Base-by-base conservation (phyloP, 805 yeast genomes). In the Saccharomycopsis sp. region DNA sequence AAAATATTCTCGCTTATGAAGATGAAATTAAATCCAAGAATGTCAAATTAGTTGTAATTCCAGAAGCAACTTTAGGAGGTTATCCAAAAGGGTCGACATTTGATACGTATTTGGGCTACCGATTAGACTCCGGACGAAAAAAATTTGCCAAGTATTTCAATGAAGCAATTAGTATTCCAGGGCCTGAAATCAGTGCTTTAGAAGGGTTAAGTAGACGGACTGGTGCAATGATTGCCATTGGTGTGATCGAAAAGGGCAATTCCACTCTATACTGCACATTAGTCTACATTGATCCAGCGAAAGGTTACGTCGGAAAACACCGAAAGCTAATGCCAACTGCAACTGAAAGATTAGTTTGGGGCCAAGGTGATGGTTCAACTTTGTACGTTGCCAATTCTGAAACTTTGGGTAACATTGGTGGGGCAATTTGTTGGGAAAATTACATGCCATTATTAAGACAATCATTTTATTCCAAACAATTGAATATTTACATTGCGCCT, bases 351-450 rank as follows among this genome's bases (percentile, higher is more conserved):
- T 55, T 68, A 35, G 56, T 69, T 9, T 70, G 74, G 73, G 72
- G 71, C 1, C 63, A 62, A 40, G 74, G 74, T 29, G 74, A 69
- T 44, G 75, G 75, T 3, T 66, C 71, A 3, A 67, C 72, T 2
- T 51, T 70, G 38, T 61, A 65, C 3, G 65, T 64, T 8, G 62
- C 65, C 24, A 63, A 68, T 16, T 53, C 63, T 17, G 28, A 39
- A 29, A 47, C 55, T 2, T 64, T 56, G 4, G 70, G 70, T 17
- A 58, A 57, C 39, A 47, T 68, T n/a, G 73, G 73, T 14, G 74
- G 71, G 19, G 72, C 65, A 26, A 68, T 69, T 39, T 70, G 74
- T 54, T 69, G 75, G 73, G 74, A 70, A 46, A 69, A 68, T 53
- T 62, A 60, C 53, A 60, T 66, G 54, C 74, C 74, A 3, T 51